These are phyloP conservation scores for Chenopodium quinoa DNA, from an alignment of 148 eudicot species.

Conservation along the genomic window DNA sequence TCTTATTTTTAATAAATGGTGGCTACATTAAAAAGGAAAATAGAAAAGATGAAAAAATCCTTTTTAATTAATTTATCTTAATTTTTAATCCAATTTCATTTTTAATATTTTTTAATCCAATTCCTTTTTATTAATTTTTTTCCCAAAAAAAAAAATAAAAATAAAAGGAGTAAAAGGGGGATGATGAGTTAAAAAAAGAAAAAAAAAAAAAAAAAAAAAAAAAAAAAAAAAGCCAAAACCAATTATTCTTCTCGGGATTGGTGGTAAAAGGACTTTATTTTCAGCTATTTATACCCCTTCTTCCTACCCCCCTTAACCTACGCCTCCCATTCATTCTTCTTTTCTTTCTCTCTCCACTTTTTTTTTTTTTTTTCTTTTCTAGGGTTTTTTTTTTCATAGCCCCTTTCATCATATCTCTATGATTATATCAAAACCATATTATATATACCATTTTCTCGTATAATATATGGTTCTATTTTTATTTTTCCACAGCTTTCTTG, in stretches of 20 bases:
- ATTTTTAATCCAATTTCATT: no score
- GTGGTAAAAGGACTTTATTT: constrained; percentile 42
- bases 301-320: constrained; percentile 29
- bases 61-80: no score
- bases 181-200: not conserved
- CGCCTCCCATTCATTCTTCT: constrained; percentile 10
- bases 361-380: constrained; percentile 7
- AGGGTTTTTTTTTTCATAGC: constrained; percentile 22
- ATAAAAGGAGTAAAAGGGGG: not conserved
- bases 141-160: not conserved
- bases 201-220: not conserved
- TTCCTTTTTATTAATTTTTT: not conserved
- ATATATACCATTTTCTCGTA: not conserved
- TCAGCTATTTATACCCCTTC: constrained; percentile 50
- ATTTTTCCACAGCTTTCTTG: constrained; percentile 99
- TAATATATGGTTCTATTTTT: constrained; percentile 46
- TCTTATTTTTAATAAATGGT: no score
- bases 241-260: constrained; percentile 92
- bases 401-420: not conserved
- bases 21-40: no score
- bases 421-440: not conserved
- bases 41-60: no score
- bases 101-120: no score
- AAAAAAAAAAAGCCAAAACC: constrained; percentile 1
- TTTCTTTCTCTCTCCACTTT: not conserved